A percentile compares a stretch with the other conserved stretches of the same genome.
Conservation (phyloP, 805 yeast genomes). For the Spathaspora gorwiae region DNA sequence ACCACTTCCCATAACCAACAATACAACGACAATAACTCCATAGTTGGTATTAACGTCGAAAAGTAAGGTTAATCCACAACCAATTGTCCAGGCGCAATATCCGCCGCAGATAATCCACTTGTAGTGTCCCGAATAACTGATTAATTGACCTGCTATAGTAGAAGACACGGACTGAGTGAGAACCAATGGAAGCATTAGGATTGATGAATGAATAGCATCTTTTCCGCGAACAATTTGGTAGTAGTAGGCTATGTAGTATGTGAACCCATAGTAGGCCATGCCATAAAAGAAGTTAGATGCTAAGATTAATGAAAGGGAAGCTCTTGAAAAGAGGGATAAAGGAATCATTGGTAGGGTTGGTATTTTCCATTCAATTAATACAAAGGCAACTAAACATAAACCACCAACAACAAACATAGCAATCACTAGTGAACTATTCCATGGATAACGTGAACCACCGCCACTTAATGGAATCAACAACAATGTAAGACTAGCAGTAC, state of each 20-base stretch:
- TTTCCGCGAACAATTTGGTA: constrained; percentile 20
- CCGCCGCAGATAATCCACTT: constrained; percentile 22
- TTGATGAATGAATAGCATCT: constrained; percentile 34
- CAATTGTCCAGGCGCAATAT: constrained; percentile 31
- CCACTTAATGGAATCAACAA: constrained; percentile 48
- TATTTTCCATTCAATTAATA: constrained; percentile 35
- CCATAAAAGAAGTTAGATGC: constrained; percentile 27
- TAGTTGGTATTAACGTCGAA: constrained; percentile 18
- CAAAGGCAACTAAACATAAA: constrained; percentile 29
- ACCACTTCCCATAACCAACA: constrained; percentile 31
- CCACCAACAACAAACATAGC: constrained; percentile 47
- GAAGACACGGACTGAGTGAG: constrained; percentile 30
- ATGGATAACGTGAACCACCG: constrained; percentile 49
- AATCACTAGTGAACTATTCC: constrained; percentile 54
- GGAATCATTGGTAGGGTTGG: constrained; percentile 48
- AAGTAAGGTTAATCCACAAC: constrained; percentile 41
- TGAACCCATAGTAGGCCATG: constrained; percentile 30
- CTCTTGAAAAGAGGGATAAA: constrained; percentile 32
- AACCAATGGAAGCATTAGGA: constrained; percentile 28
- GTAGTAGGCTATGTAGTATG: constrained; percentile 24
- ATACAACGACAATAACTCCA: constrained; percentile 25
- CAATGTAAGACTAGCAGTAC: constrained; percentile 42
- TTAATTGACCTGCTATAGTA: constrained; percentile 27
- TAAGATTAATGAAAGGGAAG: constrained; percentile 36
- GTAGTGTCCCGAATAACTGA: constrained; percentile 25